phyloP scores from a whole-genome alignment of 768 basidiomycete species.

The Lactarius psammicola region DNA sequence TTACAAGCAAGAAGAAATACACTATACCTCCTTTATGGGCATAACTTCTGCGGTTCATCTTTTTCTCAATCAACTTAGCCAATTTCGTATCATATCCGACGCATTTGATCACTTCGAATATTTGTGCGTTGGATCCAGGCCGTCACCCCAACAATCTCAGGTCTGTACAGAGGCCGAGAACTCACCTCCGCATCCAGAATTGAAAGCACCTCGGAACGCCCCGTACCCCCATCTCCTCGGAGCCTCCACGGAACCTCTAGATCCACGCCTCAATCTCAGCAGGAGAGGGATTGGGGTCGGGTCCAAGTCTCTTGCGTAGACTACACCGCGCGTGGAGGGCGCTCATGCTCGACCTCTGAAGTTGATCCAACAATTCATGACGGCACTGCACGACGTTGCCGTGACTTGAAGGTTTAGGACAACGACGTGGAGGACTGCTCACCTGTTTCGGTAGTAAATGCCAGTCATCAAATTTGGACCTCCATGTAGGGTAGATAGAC shows the following conservation, averaged over 20 bases:
- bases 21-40: too few relatives aligned
- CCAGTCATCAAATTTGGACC: neutral
- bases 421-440: neutral
- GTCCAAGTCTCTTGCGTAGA: neutral
- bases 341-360: neutral
- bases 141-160: neutral
- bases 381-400: neutral
- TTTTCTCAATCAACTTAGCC: neutral
- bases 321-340: neutral
- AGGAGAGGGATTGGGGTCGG: neutral
- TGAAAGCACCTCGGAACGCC: neutral
- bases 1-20: neutral
- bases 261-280: neutral
- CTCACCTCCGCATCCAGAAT: conserved; percentile 10
- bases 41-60: neutral
- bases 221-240: accelerated
- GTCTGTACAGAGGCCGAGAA: neutral
- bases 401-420: neutral
- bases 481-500: neutral
- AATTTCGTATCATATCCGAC: neutral
- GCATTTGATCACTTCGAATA: neutral
- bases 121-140: neutral
- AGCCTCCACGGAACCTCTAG: too few relatives aligned
- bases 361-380: accelerated
- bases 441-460: neutral